phyloP scores from a whole-genome alignment of 129 eudicot genomes.

The Centella asiatica region DNA sequence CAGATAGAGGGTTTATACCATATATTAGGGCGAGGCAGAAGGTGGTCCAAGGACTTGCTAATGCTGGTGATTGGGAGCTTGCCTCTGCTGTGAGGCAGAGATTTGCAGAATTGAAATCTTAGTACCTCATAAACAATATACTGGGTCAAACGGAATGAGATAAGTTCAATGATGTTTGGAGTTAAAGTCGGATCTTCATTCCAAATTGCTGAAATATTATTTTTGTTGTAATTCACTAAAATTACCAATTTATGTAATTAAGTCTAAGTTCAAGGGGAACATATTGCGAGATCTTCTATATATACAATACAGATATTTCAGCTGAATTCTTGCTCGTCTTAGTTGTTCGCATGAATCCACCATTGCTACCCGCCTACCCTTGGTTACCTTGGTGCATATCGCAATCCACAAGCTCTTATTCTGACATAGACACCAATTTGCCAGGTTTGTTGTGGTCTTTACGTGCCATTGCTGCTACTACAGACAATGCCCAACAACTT shows the following conservation, averaged over 20 bases:
- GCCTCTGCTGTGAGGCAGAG: constrained; percentile 59
- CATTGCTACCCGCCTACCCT: constrained; percentile 52
- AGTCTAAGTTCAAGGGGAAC: not conserved
- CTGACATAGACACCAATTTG: constrained; percentile 32
- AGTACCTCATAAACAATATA: constrained; percentile 8
- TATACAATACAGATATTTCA: not conserved
- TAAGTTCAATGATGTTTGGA: constrained; percentile 1
- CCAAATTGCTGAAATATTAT: too few species aligned
- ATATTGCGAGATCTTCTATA: not conserved
- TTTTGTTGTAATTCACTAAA: not conserved
- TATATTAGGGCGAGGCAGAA: constrained; percentile 61
- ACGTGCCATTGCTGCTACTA: constrained; percentile 53
- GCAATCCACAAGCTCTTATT: constrained; percentile 52
- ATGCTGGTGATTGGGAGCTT: constrained; percentile 57
- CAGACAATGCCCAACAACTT: constrained; percentile 67
- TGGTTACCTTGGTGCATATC: constrained; percentile 25
- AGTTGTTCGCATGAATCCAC: constrained; percentile 51
- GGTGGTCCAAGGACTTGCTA: constrained; percentile 52
- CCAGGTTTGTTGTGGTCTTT: constrained; percentile 36
- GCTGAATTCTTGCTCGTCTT: not conserved
- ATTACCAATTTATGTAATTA: not conserved
- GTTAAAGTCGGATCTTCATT: not conserved
- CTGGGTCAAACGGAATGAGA: not conserved
- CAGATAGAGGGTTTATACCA: constrained; percentile 69
- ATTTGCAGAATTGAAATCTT: constrained; percentile 59